Evolutionary conservation across 139 green algal genomes (phyloP).

Genomic region (Chlorella vulgaris): DNA sequence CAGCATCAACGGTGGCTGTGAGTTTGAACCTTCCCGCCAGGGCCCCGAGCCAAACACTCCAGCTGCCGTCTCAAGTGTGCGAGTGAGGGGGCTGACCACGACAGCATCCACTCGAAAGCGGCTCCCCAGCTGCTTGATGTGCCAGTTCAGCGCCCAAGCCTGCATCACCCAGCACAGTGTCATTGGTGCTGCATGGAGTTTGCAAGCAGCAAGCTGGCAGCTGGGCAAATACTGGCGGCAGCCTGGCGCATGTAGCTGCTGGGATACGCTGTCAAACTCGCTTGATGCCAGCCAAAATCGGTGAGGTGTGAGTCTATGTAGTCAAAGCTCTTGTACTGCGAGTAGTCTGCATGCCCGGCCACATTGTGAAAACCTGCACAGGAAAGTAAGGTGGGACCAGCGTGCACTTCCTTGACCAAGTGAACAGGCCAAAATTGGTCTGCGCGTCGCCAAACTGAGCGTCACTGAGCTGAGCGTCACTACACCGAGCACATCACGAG

Average conservation of each 20-base stretch:
- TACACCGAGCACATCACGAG: too few relatives aligned
- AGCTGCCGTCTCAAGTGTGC: constrained; percentile 53
- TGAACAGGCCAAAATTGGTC: too few relatives aligned
- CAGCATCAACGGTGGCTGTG: constrained; percentile 35
- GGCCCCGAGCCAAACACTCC: constrained; percentile 43
- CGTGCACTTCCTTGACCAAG: not conserved
- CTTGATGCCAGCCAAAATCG: constrained; percentile 46
- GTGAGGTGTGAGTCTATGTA: constrained; percentile 63
- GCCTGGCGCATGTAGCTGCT: not conserved
- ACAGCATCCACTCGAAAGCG: constrained; percentile 41
- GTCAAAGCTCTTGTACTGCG: constrained; percentile 34
- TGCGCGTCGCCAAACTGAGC: too few relatives aligned
- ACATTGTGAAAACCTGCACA: constrained; percentile 66
- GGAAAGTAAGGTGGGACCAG: too few relatives aligned
- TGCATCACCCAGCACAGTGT: constrained; percentile 25
- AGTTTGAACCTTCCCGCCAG: constrained; percentile 9
- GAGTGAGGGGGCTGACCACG: constrained; percentile 40
- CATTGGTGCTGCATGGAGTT: too few relatives aligned
- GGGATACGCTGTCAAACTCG: too few relatives aligned
- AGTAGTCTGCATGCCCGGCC: constrained; percentile 44
- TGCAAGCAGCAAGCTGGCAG: too few relatives aligned
- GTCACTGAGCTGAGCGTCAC: too few relatives aligned
- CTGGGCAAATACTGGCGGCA: too few relatives aligned
- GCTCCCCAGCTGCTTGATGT: constrained; percentile 25
- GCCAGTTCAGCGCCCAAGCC: constrained; percentile 38